These are phyloP conservation scores for Yamadazyma philogaea DNA, from an alignment of 805 yeast genomes.

Conservation along the genomic window DNA sequence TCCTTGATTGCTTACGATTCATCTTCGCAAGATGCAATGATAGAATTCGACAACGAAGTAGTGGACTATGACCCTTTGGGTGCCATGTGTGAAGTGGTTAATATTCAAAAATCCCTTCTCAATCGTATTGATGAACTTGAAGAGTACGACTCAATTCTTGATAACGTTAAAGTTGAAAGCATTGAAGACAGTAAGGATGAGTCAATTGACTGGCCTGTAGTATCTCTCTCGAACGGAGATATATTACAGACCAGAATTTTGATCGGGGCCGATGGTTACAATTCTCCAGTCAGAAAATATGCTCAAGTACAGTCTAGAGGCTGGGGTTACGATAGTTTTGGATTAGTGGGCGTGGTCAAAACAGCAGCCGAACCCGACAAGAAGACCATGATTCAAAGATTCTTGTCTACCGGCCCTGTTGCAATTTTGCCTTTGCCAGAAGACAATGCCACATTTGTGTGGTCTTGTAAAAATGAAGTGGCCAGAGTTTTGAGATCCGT, in stretches of 20 bases:
- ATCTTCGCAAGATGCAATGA: slow-evolving; percentile 49
- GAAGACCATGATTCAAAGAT: slow-evolving; percentile 88
- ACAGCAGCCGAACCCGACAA: slow-evolving; percentile 62
- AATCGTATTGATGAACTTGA: slow-evolving; percentile 37
- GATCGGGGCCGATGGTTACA: slow-evolving; percentile 94
- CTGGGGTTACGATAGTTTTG: slow-evolving; percentile 85
- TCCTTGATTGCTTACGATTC: slow-evolving; percentile 87
- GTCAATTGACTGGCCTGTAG: slow-evolving; percentile 68
- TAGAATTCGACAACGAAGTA: slow-evolving; percentile 66
- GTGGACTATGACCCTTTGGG: slow-evolving; percentile 46
- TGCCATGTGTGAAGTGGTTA: slow-evolving; percentile 85
- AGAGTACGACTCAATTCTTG: slow-evolving; percentile 43
- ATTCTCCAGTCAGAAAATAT: slow-evolving; percentile 84
- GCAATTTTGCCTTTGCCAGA: slow-evolving; percentile 89
- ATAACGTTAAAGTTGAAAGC: slow-evolving; percentile 62
- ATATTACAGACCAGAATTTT: slow-evolving; percentile 65
- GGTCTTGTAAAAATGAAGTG: slow-evolving; percentile 82
- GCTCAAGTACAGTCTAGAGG: slow-evolving; percentile 85
- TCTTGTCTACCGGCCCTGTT: slow-evolving; percentile 86
- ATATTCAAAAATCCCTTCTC: slow-evolving; percentile 73
- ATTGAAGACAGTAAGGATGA: slow-evolving; percentile 33
- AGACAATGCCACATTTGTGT: slow-evolving; percentile 84
- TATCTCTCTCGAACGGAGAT: slow-evolving; percentile 65
- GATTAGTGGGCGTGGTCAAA: slow-evolving; percentile 87
- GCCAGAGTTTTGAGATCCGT: slow-evolving; percentile 60